Base-by-base conservation (phyloP, 169 alveolate genomes). In the Perkinsus marinus region DNA sequence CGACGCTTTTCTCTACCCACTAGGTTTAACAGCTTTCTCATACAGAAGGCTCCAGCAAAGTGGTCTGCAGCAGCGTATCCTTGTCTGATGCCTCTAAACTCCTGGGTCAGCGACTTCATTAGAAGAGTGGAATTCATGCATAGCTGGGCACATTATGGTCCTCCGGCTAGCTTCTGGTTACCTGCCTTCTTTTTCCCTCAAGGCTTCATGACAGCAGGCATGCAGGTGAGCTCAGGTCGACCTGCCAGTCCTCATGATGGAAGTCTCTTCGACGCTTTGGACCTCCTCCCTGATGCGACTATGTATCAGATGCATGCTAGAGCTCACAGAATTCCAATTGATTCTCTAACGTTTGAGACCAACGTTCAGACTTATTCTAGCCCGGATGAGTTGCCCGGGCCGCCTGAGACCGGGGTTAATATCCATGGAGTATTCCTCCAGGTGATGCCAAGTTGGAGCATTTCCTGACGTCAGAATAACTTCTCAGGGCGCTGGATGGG, bases 131-230 rank as follows among this genome's bases (percentile, higher is more conserved):
- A 96, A 90, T 96, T 96, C 93, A 94, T 96, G 90, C 90, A 94
- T 26, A 90, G 93, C 22, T 97, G 98, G 98, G 93, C 96, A 19
- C 94, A 95, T 43, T 89, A 93, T 68, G 98, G 98, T 5, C 95
- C 95, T 19, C 95, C 96, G 69, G 68, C 92, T 39, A 92, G 97
- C 39, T 97, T 94, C 90, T 97, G 97, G 97, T 90, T 97, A 26
- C 94, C 97, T 43, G 97, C 98, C 10, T 95, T 97, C 95, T 97
- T 97, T 96, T 95, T 96, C 97, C 98, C 98, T 5, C 96, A 97
- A 93, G 98, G 98, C 5, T 57, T 57, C 79, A 57, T 57, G 97
- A 97, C 98, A 37, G 96, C 98, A 0, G 95, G 97, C 0, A 92
- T 95, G 90, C 97, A 57, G 22, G 79, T 57, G 22, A 30, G 34